Percentiles rank a stretch among this genome's conserved stretches.
Evolutionary conservation across 1,284 basidiomycete species (phyloP).

Genomic region (Cutaneotrichosporon dermatis): DNA sequence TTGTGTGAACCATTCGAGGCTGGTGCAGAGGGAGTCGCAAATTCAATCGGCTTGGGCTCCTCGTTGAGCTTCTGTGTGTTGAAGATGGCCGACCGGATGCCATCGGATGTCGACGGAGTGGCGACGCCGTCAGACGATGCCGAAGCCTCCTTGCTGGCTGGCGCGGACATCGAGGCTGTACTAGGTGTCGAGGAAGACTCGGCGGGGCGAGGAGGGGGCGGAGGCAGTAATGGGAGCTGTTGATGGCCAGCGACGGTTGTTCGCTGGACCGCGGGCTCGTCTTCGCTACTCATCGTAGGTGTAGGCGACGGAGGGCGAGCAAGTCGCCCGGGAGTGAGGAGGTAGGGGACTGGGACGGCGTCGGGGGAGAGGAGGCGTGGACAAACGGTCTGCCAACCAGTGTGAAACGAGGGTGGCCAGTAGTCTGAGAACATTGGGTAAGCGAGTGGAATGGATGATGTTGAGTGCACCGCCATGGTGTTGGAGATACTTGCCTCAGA

Average conservation of each 20-base stretch:
- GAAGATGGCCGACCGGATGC: not conserved
- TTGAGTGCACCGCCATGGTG: not conserved
- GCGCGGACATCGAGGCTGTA: not conserved
- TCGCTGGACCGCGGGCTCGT: slow-evolving; percentile 11
- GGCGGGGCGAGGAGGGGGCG: too few relatives aligned
- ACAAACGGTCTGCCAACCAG: slow-evolving; percentile 17
- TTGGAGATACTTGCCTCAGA: slow-evolving; percentile 11
- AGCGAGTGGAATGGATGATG: slow-evolving; percentile 4
- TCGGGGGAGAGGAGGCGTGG: slow-evolving; percentile 14
- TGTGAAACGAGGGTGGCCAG: slow-evolving; percentile 1
- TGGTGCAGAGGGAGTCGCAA: slow-evolving; percentile 1
- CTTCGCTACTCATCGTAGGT: slow-evolving; percentile 21
- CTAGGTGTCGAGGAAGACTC: too few relatives aligned
- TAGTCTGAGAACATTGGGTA: slow-evolving; percentile 3
- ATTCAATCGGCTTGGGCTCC: not conserved
- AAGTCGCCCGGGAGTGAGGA: slow-evolving; percentile 4
- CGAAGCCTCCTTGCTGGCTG: not conserved
- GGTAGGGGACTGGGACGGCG: slow-evolving; percentile 10
- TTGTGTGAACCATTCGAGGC: slow-evolving; percentile 10
- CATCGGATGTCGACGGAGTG: not conserved
- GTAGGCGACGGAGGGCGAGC: slow-evolving; percentile 15
- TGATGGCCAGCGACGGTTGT: not conserved
- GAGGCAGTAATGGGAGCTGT: not conserved
- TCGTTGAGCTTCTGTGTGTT: slow-evolving; percentile 4
- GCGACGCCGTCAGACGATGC: not conserved